Conservation (phyloP, 352 stramenopile genomes). For the Bremia lactucae region DNA sequence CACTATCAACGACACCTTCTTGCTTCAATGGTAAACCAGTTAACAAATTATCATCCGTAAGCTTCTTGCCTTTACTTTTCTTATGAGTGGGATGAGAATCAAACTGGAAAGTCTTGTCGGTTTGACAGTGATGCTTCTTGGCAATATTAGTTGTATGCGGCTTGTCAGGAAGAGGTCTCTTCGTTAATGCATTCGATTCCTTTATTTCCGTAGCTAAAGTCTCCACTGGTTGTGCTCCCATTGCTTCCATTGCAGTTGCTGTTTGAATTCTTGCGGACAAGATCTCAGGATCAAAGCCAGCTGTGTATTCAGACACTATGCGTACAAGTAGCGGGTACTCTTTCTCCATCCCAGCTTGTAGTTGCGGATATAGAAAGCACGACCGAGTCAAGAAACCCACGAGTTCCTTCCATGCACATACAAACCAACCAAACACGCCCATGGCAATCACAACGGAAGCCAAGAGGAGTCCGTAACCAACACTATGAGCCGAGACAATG, state of each 20-base stretch:
- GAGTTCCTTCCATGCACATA: constrained; percentile 66
- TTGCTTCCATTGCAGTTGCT: constrained; percentile 12
- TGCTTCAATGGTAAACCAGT: too few relatives aligned
- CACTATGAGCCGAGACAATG: constrained; percentile 71
- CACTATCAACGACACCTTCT: background rate
- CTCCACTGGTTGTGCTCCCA: constrained; percentile 7
- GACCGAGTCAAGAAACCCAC: constrained; percentile 72
- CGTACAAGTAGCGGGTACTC: constrained; percentile 72
- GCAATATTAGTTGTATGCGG: background rate
- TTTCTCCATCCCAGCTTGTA: constrained; percentile 56
- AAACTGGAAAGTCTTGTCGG: too few relatives aligned
- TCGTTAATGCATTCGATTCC: background rate
- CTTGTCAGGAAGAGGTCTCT: background rate
- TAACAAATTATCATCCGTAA: background rate
- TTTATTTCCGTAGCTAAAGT: background rate
- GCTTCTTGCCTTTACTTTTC: too few relatives aligned
- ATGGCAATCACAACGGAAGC: constrained; percentile 69
- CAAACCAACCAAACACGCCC: constrained; percentile 72
- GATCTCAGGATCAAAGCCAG: constrained; percentile 67
- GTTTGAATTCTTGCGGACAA: constrained; percentile 29
- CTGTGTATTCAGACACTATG: constrained; percentile 77
- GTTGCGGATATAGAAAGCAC: constrained; percentile 72
- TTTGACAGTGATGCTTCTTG: background rate
- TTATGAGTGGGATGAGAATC: too few relatives aligned
- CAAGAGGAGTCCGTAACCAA: constrained; percentile 62